Percentiles rank a stretch among this genome's conserved stretches.
phyloP scores from a whole-genome alignment of 345 rosid genomes.

The Erysimum cheiranthoides region DNA sequence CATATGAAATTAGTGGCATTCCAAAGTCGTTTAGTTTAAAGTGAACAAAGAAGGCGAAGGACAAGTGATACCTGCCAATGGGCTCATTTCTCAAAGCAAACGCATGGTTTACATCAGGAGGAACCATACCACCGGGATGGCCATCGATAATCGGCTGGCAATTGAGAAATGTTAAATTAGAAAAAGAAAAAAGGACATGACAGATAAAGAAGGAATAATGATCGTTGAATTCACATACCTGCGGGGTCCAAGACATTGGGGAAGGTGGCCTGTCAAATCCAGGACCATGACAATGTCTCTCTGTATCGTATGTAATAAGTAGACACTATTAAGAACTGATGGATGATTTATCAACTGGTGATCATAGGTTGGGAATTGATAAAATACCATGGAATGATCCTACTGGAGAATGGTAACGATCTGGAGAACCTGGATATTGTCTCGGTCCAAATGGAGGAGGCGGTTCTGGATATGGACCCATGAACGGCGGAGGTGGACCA shows the following conservation, averaged over 20 bases:
- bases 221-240: slow-evolving; percentile 50
- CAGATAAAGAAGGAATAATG: not conserved
- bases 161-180: slow-evolving; percentile 13
- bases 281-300: slow-evolving; percentile 69
- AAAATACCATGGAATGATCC: slow-evolving; percentile 58
- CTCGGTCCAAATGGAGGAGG: slow-evolving; percentile 77
- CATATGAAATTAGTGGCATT: not conserved
- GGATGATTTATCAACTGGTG: slow-evolving; percentile 49
- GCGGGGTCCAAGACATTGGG: slow-evolving; percentile 78
- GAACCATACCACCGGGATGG: slow-evolving; percentile 57
- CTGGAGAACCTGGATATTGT: slow-evolving; percentile 66
- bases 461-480: slow-evolving; percentile 72
- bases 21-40: not conserved
- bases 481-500: slow-evolving; percentile 58
- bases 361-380: slow-evolving; percentile 52
- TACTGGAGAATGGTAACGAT: slow-evolving; percentile 61
- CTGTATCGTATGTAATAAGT: slow-evolving; percentile 52
- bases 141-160: slow-evolving; percentile 55
- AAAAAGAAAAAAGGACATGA: not conserved
- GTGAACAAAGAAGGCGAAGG: not conserved
- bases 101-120: slow-evolving; percentile 61
- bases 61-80: slow-evolving; percentile 54
- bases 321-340: slow-evolving; percentile 42
- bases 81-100: slow-evolving; percentile 58
- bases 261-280: slow-evolving; percentile 71